Conservation (phyloP, 2,329 filamentous ascomycete genomes). For the Penicillium brasilianum region DNA sequence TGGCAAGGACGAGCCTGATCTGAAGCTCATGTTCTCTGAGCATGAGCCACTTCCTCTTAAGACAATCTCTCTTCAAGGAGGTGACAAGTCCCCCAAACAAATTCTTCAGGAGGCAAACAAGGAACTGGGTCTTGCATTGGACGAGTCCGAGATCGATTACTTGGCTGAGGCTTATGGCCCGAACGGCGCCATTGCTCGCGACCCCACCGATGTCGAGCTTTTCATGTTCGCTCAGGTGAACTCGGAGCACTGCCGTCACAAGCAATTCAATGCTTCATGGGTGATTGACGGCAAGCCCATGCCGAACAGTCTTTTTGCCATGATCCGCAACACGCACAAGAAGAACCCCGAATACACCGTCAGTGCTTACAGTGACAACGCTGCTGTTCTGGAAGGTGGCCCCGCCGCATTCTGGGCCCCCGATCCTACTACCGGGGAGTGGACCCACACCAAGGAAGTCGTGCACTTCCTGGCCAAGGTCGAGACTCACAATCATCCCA, state of each 20-base stretch:
- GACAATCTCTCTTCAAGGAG: conserved; percentile 74
- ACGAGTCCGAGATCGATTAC: conserved; percentile 89
- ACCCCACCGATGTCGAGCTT: conserved; percentile 88
- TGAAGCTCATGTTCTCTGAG: conserved; percentile 79
- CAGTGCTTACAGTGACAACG: conserved; percentile 96
- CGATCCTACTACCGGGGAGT: conserved; percentile 81
- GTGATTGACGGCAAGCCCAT: conserved; percentile 86
- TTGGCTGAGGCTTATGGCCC: conserved; percentile 81
- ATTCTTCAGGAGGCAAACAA: conserved; percentile 83
- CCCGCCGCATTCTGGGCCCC: conserved; percentile 83
- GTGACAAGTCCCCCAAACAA: conserved; percentile 68
- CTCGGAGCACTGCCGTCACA: conserved; percentile 87
- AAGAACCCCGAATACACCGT: conserved; percentile 79
- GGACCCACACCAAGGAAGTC: conserved; percentile 83
- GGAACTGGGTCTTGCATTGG: conserved; percentile 81
- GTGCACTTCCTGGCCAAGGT: conserved; percentile 92
- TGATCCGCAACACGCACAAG: conserved; percentile 95
- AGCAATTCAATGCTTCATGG: conserved; percentile 97
- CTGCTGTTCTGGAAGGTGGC: conserved; percentile 82
- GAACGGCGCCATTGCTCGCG: conserved; percentile 60
- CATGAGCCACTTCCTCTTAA: conserved; percentile 67
- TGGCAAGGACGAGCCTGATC: conserved; percentile 67
- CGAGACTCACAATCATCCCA: conserved; percentile 97
- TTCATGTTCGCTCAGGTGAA: conserved; percentile 99
- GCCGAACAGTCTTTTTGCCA: conserved; percentile 82